A percentile compares a stretch with the other conserved stretches of the same genome.
These are phyloP conservation scores for Aureobasidium sp. DNA, from an alignment of 2,329 filamentous ascomycete species.

Conservation along the genomic window DNA sequence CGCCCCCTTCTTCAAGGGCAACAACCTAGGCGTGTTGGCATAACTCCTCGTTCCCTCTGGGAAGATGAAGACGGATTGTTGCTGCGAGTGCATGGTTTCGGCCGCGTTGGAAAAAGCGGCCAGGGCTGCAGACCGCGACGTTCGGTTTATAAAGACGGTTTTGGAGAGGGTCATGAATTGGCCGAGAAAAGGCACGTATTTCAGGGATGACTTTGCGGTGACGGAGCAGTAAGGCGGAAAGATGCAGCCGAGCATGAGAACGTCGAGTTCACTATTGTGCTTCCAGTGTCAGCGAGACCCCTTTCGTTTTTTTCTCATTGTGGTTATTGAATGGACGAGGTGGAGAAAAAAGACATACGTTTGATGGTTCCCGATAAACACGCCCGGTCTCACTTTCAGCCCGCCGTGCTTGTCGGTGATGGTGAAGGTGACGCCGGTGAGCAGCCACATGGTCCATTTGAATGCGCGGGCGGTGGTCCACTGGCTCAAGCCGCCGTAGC, in stretches of 20 bases:
- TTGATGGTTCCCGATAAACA: constrained; percentile 94
- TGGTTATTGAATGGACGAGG: not conserved
- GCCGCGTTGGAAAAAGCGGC: constrained; percentile 81
- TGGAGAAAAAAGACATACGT: constrained; percentile 39
- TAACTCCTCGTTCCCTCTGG: constrained; percentile 92
- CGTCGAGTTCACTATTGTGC: constrained; percentile 64
- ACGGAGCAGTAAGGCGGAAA: constrained; percentile 91
- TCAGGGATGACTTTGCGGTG: constrained; percentile 82
- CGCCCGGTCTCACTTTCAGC: constrained; percentile 66
- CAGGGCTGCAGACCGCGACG: constrained; percentile 73
- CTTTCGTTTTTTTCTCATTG: not conserved
- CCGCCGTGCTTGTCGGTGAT: constrained; percentile 58
- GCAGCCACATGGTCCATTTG: constrained; percentile 67
- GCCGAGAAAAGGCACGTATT: constrained; percentile 73
- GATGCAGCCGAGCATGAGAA: constrained; percentile 79
- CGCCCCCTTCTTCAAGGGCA: constrained; percentile 98
- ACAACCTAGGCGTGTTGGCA: constrained; percentile 66
- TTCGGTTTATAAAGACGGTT: constrained; percentile 90
- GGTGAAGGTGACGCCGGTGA: constrained; percentile 71
- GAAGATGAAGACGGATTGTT: constrained; percentile 72
- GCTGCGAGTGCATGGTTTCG: constrained; percentile 62
- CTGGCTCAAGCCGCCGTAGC: constrained; percentile 71
- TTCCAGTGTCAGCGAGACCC: not conserved
- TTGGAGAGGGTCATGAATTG: constrained; percentile 87
- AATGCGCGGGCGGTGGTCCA: constrained; percentile 77